Conservation (phyloP, 495 filamentous ascomycete genomes). For the Aspergillus coremiiformis region DNA sequence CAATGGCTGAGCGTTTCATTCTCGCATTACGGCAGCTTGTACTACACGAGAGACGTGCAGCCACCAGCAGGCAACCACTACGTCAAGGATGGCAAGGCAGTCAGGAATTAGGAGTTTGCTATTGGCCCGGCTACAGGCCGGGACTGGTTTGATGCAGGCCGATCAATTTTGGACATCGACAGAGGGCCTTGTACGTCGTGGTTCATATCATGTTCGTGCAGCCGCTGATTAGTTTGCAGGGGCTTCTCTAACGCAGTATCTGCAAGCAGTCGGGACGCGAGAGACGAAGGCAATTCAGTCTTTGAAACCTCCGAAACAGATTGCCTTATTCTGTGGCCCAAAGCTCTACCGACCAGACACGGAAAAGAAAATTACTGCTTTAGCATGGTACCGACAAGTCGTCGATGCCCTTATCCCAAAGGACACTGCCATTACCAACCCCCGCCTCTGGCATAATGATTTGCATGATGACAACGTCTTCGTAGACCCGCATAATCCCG, state of each 20-base stretch:
- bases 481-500: constrained; percentile 27
- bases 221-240: constrained; percentile 15
- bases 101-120: constrained; percentile 23
- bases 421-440: constrained; percentile 19
- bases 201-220: constrained; percentile 5
- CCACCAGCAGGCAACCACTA: constrained; percentile 12
- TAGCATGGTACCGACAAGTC: constrained; percentile 22
- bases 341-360: constrained; percentile 26
- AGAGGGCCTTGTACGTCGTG: constrained; percentile 24
- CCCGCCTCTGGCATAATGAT: constrained; percentile 36
- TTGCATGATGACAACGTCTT: constrained; percentile 37
- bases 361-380: constrained; percentile 25
- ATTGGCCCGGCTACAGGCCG: constrained; percentile 28
- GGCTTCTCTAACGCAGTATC: constrained; percentile 19
- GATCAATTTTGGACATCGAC: constrained; percentile 22
- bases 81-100: constrained; percentile 16
- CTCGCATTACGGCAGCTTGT: constrained; percentile 27
- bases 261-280: constrained; percentile 22
- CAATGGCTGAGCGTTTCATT: constrained; percentile 25
- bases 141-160: constrained; percentile 25
- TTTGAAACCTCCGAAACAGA: constrained; percentile 19
- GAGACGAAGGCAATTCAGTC: constrained; percentile 21
- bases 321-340: constrained; percentile 28
- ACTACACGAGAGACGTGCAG: constrained; percentile 20
- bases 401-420: constrained; percentile 22